Base-by-base conservation (phyloP, 2,329 filamentous ascomycete species). In the Leptoxyphium fumago region DNA sequence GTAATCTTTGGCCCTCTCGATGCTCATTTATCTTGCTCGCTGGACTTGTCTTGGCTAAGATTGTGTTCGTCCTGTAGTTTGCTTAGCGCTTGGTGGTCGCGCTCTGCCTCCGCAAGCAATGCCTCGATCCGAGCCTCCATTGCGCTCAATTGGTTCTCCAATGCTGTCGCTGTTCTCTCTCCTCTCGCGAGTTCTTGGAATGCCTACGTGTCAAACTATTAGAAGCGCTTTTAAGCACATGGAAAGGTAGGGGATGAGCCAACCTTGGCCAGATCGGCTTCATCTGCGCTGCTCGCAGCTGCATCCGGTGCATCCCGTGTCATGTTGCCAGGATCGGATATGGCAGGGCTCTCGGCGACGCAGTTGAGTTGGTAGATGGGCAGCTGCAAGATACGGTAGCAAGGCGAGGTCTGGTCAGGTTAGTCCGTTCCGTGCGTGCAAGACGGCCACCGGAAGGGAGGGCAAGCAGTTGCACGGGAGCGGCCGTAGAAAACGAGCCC, bases 121-220 rank as follows among this genome's bases (percentile, higher is more conserved):
- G 68, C 65, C 49, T 74, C 70, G 40, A 78, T 75, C 57, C 71
- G 73, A 44, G 63, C 64, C 54, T 78, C 74, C 43, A 78, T 64
- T 18, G 62, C 62, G 45, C 65, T 66, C 29, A 78, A 64, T 50
- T 75, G 69, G 47, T 65, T 66, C 54, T 78, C 74, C 28, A 78
- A 58, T 15, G 68, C 71, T 26, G 70, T 61, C 5, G 74, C 74
- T 29, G 73, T 71, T 46, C 63, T 64, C 58, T 78, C 74, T 53
- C 74, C 74, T 46, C 69, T 72, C 29, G 66, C 64, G 29, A 72
- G 62, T 46, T 71, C 68, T 51, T 70, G 63, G 55, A 71, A 68
- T 30, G 69, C 68, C 69, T 72, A 52, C 11, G n/a, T 10, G 26
- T 5, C 29, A 42, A 4, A 21, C 10, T 4, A 18, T 17, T 18